Evolutionary conservation across 306 rosid genomes (phyloP).

Genomic region (Dalbergia cochinchinensis): DNA sequence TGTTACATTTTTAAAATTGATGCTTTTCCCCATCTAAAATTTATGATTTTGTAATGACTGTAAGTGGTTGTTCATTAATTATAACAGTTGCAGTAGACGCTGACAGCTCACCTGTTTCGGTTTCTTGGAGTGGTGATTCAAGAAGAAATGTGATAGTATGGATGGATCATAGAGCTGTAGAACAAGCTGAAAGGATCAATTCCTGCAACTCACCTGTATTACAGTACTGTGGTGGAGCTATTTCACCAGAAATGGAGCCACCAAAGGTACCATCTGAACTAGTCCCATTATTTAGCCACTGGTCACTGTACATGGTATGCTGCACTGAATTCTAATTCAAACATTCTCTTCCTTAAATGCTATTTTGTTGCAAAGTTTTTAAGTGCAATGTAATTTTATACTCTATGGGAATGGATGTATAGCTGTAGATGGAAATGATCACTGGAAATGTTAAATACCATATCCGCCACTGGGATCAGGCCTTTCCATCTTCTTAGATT

Average conservation of each 20-base stretch:
- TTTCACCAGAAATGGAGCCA: constrained; percentile 99
- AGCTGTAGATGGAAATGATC: constrained; percentile 16
- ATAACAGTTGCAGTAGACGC: constrained; percentile 89
- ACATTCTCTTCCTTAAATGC: neutral
- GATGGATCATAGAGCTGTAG: constrained; percentile 99
- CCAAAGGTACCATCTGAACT: constrained; percentile 74
- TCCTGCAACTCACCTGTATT: constrained; percentile 79
- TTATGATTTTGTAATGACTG: constrained; percentile 15
- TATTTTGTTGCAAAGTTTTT: neutral
- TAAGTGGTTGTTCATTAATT: constrained; percentile 44
- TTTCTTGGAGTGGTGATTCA: constrained; percentile 91
- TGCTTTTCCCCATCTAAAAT: neutral
- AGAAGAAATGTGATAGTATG: constrained; percentile 96
- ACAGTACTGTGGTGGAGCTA: constrained; percentile 92
- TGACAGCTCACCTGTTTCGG: constrained; percentile 90
- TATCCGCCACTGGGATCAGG: constrained; percentile 9
- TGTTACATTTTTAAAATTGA: constrained; percentile 40
- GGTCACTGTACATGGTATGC: neutral
- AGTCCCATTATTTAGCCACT: constrained; percentile 12
- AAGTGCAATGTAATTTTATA: neutral
- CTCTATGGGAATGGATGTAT: constrained; percentile 25
- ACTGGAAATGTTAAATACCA: constrained; percentile 15
- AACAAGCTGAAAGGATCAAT: constrained; percentile 93
- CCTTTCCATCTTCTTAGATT: constrained; percentile 35
- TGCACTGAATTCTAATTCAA: constrained; percentile 14